phyloP scores from a whole-genome alignment of 441 rosid genomes.

The Erodium moschatum region DNA sequence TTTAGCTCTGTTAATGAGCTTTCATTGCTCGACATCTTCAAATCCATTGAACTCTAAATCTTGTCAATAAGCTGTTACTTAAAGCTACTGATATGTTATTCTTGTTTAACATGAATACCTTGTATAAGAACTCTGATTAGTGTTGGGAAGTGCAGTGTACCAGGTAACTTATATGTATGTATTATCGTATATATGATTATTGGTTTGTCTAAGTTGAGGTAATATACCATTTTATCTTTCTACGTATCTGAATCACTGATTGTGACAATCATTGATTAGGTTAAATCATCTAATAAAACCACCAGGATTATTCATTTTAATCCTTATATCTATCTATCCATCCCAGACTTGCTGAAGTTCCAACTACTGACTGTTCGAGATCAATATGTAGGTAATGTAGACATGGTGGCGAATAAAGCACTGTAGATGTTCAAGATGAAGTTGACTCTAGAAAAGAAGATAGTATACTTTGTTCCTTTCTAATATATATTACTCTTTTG shows the following conservation, averaged over 20 bases:
- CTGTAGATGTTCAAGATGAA: slow-evolving; percentile 49
- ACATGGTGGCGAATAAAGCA: slow-evolving; percentile 44
- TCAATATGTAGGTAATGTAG: slow-evolving; percentile 54
- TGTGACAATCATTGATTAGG: neutral
- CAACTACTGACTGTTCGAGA: slow-evolving; percentile 35
- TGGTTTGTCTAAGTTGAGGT: neutral
- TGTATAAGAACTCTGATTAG: neutral
- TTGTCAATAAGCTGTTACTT: neutral
- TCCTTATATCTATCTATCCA: neutral
- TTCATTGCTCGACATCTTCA: neutral
- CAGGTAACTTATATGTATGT: neutral
- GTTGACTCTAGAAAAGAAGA: slow-evolving; percentile 38
- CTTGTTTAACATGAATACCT: neutral
- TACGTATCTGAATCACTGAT: slow-evolving; percentile 3
- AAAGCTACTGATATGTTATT: neutral
- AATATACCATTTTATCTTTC: neutral
- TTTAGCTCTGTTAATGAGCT: neutral
- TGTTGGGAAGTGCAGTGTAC: neutral
- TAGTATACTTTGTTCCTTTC: slow-evolving; percentile 28
- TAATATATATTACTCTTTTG: slow-evolving; percentile 8
- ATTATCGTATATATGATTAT: neutral
- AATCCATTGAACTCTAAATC: neutral
- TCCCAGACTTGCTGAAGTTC: slow-evolving; percentile 17
- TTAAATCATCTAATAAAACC: neutral
- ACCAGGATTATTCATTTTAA: neutral